Conservation (phyloP, 306 rosid species). For the Phaseolus lunatus region DNA sequence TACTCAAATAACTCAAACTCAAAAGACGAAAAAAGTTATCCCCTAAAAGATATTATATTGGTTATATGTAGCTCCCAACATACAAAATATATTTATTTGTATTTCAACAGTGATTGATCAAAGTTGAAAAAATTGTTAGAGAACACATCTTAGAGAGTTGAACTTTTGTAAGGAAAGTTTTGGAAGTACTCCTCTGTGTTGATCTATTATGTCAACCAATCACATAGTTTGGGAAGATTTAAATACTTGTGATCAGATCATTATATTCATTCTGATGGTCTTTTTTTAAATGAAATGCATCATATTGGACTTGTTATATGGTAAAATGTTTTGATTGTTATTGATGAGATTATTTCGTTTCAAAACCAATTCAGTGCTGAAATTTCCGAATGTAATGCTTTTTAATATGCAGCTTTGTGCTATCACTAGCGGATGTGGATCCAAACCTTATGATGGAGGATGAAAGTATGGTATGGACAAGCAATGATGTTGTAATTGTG, state of each 20-base stretch:
- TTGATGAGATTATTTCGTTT: slow-evolving; percentile 34
- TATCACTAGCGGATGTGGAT: slow-evolving; percentile 96
- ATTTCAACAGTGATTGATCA: slow-evolving; percentile 13
- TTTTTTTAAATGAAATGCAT: slow-evolving; percentile 28
- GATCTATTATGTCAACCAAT: slow-evolving; percentile 6
- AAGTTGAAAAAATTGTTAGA: slow-evolving; percentile 7
- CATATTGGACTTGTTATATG: slow-evolving; percentile 24
- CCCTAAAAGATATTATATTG: not conserved
- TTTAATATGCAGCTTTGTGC: slow-evolving; percentile 71
- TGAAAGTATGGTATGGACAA: slow-evolving; percentile 93
- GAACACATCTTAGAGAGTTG: not conserved
- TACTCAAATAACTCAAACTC: slow-evolving; percentile 18
- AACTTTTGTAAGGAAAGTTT: slow-evolving; percentile 7
- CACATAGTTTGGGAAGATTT: not conserved
- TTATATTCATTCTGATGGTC: slow-evolving; percentile 1
- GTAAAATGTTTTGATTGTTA: slow-evolving; percentile 12
- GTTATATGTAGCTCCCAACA: not conserved
- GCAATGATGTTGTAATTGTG: slow-evolving; percentile 90
- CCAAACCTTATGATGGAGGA: slow-evolving; percentile 93
- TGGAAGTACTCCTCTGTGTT: slow-evolving; percentile 11
- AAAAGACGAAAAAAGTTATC: not conserved
- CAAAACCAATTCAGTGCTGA: slow-evolving; percentile 33
- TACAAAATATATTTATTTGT: slow-evolving; percentile 3
- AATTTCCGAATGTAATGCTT: slow-evolving; percentile 36
- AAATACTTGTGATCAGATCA: slow-evolving; percentile 19